Base-by-base conservation (phyloP, 2,329 filamentous ascomycete species). In the Orbilia javanica region DNA sequence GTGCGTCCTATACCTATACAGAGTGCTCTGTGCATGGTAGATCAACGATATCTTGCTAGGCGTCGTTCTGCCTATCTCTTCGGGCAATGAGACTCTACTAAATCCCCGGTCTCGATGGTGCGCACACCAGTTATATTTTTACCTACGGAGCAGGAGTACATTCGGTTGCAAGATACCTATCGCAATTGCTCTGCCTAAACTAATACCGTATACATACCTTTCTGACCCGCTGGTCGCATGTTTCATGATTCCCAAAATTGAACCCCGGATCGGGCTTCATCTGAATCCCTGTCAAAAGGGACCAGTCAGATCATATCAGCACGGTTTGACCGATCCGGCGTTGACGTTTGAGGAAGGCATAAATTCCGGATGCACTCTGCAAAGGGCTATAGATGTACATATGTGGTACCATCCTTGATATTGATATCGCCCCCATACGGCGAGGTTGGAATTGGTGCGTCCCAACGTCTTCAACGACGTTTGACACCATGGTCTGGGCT, bases 261-360 rank as follows among this genome's bases (percentile, higher is more conserved):
- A 29, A 70, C 65, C 48, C 66, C 66, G 66, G 60, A 20, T 31
- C 73, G 65, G 72, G 42, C 29, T 66, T 65, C 48, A 60, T 66
- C 27, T 70, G 15, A 52, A 70, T 50, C 65, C 52, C 42, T 27
- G 50, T 42, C 1, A 29, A 57, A 34, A 53, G 50, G 44, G 52
- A 63, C 31, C 57, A 55, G 46, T 53, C 13, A 11, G 7, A 36
- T 36, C 36, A 15, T 13, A 3, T 39, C 55, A n/a, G 34, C 29
- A 22, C n/a, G 42, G 69, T 13, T 50, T 15, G 34, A 22, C 20
- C 31, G 20, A 42, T 42, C 13, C 60, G n/a, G n/a, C n/a, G 60
- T 70, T 62, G 65, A 66, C 53, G 52, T 77, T 65, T 60, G 46
- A 31, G 73, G 66, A 65, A 70, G 57, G 65, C 50, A 34, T 64